phyloP scores from a whole-genome alignment of 1,284 basidiomycete species.

The Cronartium quercuum region DNA sequence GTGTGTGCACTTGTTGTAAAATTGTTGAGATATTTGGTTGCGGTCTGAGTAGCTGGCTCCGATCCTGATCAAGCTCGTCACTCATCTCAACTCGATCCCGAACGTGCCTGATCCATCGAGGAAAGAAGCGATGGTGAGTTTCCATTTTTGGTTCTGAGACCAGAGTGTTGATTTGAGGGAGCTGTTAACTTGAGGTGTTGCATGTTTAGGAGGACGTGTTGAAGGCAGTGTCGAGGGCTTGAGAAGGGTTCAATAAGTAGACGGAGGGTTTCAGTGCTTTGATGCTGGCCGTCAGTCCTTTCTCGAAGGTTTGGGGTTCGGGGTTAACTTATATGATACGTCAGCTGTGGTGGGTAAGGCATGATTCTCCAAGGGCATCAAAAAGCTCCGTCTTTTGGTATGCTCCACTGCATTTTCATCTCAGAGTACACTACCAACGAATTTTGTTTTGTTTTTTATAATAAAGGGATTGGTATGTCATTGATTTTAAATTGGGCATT shows the following conservation, averaged over 20 bases:
- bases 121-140: slow-evolving; percentile 1
- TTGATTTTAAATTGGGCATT: too few relatives aligned
- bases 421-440: too few relatives aligned
- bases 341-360: too few relatives aligned
- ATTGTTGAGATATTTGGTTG: neutral
- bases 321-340: too few relatives aligned
- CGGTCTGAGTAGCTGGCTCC: neutral
- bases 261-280: too few relatives aligned
- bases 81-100: neutral
- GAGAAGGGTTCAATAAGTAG: neutral
- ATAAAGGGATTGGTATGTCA: too few relatives aligned
- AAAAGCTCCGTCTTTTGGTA: too few relatives aligned
- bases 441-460: too few relatives aligned
- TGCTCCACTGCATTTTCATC: too few relatives aligned
- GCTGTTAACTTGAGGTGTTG: neutral
- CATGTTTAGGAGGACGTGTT: neutral
- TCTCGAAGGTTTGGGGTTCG: too few relatives aligned
- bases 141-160: neutral
- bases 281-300: too few relatives aligned
- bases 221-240: neutral
- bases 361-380: too few relatives aligned
- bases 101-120: neutral
- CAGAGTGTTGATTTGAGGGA: neutral
- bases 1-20: neutral
- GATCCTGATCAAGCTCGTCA: neutral